Percentiles rank a stretch among this genome's conserved stretches.
Conservation (phyloP, 1,284 basidiomycete species). For the Apiotrichum porosum region DNA sequence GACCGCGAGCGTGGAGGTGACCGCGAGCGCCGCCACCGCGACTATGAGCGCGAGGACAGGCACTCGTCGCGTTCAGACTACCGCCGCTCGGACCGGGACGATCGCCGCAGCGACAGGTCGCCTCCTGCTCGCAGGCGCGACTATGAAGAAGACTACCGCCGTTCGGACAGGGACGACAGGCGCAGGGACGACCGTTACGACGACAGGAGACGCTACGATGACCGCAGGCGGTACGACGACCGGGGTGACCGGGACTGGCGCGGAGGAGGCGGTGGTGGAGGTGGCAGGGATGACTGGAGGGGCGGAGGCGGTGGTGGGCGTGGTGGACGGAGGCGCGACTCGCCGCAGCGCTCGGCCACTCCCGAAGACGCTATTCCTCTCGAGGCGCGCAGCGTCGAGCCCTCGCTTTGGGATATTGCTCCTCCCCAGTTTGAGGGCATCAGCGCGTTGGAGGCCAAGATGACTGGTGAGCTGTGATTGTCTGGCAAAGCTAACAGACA, state of each 20-base stretch:
- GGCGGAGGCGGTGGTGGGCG: conserved; percentile 41
- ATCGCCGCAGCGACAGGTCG: conserved; percentile 14
- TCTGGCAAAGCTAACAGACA: conserved; percentile 11
- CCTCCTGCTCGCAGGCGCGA: not conserved
- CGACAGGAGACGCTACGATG: conserved; percentile 8
- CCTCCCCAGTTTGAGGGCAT: conserved; percentile 94
- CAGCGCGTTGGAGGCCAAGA: conserved; percentile 90
- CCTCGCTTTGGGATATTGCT: conserved; percentile 92
- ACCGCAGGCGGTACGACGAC: conserved; percentile 14
- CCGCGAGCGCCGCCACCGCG: conserved; percentile 6
- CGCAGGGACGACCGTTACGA: conserved; percentile 1
- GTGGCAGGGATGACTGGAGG: conserved; percentile 14
- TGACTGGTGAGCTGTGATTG: conserved; percentile 64
- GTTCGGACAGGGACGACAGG: not conserved
- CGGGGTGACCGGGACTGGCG: conserved; percentile 18
- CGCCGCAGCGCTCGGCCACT: conserved; percentile 72
- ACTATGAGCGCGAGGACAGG: conserved; percentile 8
- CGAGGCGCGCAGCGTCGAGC: conserved; percentile 76
- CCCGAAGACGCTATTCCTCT: conserved; percentile 78
- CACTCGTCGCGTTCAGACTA: too few species aligned
- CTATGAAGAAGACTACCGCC: conserved; percentile 6
- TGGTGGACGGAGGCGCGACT: conserved; percentile 53
- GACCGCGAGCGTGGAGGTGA: conserved; percentile 5
- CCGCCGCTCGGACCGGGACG: conserved; percentile 7
- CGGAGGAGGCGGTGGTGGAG: conserved; percentile 13